Conservation (phyloP, 495 filamentous ascomycete genomes). For the Articulospora tetracladia region DNA sequence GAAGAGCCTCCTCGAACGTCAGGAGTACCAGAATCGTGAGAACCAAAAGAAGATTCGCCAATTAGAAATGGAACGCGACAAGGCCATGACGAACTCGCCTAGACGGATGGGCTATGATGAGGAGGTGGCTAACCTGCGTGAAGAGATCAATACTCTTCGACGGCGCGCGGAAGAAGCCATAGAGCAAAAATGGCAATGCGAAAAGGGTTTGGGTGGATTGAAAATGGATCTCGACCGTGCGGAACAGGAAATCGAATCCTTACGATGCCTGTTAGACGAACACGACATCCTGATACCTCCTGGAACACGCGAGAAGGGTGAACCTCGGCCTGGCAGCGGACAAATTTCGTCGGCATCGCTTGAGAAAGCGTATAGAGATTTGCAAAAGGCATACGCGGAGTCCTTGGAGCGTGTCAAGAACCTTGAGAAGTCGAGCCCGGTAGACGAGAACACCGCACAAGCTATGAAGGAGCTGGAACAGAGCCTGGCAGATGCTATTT, state of each 20-base stretch:
- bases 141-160: conserved; percentile 81
- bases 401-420: conserved; percentile 52
- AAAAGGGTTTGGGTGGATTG: conserved; percentile 85
- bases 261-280: conserved; percentile 77
- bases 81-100: conserved; percentile 64
- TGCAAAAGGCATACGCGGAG: conserved; percentile 57
- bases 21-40: conserved; percentile 75
- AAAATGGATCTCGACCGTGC: conserved; percentile 98
- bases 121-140: conserved; percentile 73
- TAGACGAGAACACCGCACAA: conserved; percentile 46
- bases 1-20: conserved; percentile 80
- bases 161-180: conserved; percentile 90
- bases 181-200: conserved; percentile 95
- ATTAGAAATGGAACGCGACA: conserved; percentile 75
- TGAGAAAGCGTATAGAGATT: conserved; percentile 72
- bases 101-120: conserved; percentile 74
- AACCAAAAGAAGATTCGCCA: conserved; percentile 70
- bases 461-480: conserved; percentile 61
- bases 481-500: conserved; percentile 60
- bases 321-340: conserved; percentile 5
- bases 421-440: conserved; percentile 41
- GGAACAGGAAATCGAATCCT: conserved; percentile 81
- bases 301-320: conserved; percentile 38
- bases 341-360: conserved; percentile 67
- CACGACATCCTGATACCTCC: conserved; percentile 68